Base-by-base conservation (phyloP, 1,139 yeast genomes). In the Kodamaea fungicola region DNA sequence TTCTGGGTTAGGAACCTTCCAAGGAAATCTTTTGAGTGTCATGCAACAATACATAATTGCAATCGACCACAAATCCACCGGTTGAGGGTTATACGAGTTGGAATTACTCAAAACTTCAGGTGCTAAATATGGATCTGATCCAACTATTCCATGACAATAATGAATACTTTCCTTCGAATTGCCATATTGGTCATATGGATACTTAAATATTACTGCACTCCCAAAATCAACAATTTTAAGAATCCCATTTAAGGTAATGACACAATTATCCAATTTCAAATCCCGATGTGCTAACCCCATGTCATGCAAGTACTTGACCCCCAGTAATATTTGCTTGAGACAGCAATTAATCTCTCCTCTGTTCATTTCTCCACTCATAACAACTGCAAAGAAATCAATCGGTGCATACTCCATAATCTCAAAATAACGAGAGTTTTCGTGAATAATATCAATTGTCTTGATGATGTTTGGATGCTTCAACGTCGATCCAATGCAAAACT, bases 361-460 rank as follows among this genome's bases (percentile, higher is more conserved):
- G 10, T 86, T 70, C 97, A 94, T 89, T 50, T 83, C 78, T 31
- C 96, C 96, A 36, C 95, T 84, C 99, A 94, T 94, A 30, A 94
- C 98, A 34, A 92, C 90, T 2, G 97, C 96, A 65, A 94, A 94
- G 57, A 90, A 84, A 62, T 94, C 99, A 42, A 84, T 85, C 13
- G 96, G 97, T 42, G 97, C 94, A 57, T 87, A 94, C 59, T 94
- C 98, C 98, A 94, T 92, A 34, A 94, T 90, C 61, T 94, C 97
- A 59, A 81, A 92, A 55, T 87, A 87, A 48, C 89, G 78, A 44
- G 82, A 86, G 48, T 81, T 83, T 52, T 89, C 97, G 53, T 87
- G 85, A 41, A 90, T 80, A 29, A 92, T 88, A 58, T 94, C 98
- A 42, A 92, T 75, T 0, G 98, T 92, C 59, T 90, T 94, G 52